Conservation (phyloP, 345 rosid genomes). For the Arabidopsis arenosa region DNA sequence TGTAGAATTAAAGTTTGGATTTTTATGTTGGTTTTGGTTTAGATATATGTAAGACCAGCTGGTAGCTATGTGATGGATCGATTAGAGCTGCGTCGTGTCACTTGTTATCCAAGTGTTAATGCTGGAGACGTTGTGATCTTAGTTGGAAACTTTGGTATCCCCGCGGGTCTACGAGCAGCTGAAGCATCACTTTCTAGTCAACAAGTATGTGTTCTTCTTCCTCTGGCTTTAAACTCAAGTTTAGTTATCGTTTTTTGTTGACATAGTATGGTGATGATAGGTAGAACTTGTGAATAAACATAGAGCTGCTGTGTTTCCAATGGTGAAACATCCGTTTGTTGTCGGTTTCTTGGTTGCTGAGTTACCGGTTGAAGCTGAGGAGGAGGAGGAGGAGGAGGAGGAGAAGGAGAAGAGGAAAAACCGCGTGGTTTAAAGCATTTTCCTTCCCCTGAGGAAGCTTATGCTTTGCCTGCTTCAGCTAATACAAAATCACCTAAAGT, state of each 20-base stretch:
- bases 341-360: conserved; percentile 97
- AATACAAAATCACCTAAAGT: conserved; percentile 46
- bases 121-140: conserved; percentile 66
- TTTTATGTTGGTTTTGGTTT: not conserved
- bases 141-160: conserved; percentile 74
- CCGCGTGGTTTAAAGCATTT: conserved; percentile 37
- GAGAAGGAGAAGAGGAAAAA: conserved; percentile 33
- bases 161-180: conserved; percentile 79
- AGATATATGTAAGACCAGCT: conserved; percentile 94
- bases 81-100: conserved; percentile 80
- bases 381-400: conserved; percentile 26
- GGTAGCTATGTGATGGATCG: conserved; percentile 97
- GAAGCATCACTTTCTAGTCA: conserved; percentile 83
- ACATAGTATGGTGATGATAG: conserved; percentile 42
- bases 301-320: conserved; percentile 81
- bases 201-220: conserved; percentile 53
- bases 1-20: not conserved
- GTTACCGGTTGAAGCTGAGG: conserved; percentile 50
- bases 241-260: not conserved
- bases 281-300: conserved; percentile 65
- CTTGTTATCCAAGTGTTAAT: conserved; percentile 57
- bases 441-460: conserved; percentile 61
- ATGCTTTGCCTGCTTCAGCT: conserved; percentile 50
- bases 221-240: not conserved
- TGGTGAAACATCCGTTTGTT: conserved; percentile 94